Base-by-base conservation (phyloP, 495 filamentous ascomycete species). In the Podospora australis region DNA sequence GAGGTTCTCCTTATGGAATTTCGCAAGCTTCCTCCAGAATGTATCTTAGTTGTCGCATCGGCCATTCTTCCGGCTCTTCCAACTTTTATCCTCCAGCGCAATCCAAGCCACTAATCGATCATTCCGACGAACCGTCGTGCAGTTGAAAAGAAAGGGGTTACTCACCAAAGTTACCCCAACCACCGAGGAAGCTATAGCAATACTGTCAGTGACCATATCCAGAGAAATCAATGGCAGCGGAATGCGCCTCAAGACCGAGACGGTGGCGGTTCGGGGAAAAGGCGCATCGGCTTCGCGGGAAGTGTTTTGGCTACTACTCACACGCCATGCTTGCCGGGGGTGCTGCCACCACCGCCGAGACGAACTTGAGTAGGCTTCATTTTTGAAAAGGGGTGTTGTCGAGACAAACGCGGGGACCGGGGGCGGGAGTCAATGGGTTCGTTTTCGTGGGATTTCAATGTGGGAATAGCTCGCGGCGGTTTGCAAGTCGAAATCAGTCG, bases 121-220 rank as follows among this genome's bases (percentile, higher is more conserved):
- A 16, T 22, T 13, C 38, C 24, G 28, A 9, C 22, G 39, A 20
- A 4, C 39, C 22, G 43, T 10, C 35, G 32, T 21, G n/a, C n/a
- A n/a, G n/a, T n/a, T n/a, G n/a, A n/a, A n/a, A n/a, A n/a, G n/a
- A n/a, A n/a, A n/a, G 19, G 21, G 19, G 50, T 46, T 51, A 80
- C 81, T 71, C 80, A 92, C 88, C 91, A 49, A 96, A 69, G 60
- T 73, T 73, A 58, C 91, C 91, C 91, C 90, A 97, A 64, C 62
- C 65, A 61, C 91, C 92, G 39, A 95, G 70, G 69, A 74, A 96
- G 51, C 90, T 96, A 62, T 57, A 53, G 11, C 6, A n/a, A 56
- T n/a, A 58, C 8, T 47, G 57, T 73, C 39, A 70, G 64, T 48
- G 54, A 34, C 20, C 32, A 24, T 28, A 11, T 16, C 11, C 9